phyloP scores from a whole-genome alignment of 306 rosid species.

The Quercus bicolor region DNA sequence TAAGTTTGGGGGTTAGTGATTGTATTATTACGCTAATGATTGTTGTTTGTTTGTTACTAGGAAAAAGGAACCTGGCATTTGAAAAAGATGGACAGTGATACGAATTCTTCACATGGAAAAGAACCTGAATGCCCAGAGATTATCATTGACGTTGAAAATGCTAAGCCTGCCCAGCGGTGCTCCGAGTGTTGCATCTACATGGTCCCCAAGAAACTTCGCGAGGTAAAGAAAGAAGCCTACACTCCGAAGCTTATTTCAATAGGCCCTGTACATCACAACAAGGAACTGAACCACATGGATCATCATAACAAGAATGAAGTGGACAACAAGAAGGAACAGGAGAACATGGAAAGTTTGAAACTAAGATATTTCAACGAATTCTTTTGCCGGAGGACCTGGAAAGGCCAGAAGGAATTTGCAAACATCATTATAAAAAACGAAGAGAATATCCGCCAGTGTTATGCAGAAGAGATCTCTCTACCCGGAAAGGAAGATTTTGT shows the following conservation, averaged over 20 bases:
- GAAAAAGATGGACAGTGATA: too few relatives aligned
- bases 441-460: neutral
- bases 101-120: neutral
- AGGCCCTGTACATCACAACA: constrained; percentile 15
- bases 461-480: neutral
- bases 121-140: neutral
- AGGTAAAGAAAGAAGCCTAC: constrained; percentile 11
- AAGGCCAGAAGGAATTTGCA: neutral
- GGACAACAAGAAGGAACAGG: too few relatives aligned
- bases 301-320: too few relatives aligned
- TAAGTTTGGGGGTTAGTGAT: too few relatives aligned
- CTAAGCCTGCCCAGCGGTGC: too few relatives aligned
- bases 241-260: constrained; percentile 21
- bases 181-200: neutral
- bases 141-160: neutral
- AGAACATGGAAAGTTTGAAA: neutral
- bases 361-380: neutral
- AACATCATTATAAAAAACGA: neutral
- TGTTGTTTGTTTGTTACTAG: too few relatives aligned
- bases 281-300: too few relatives aligned
- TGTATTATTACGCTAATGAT: too few relatives aligned
- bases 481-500: neutral
- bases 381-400: neutral
- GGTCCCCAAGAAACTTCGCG: constrained; percentile 16
- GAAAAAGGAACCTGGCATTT: too few relatives aligned